A percentile compares a stretch with the other conserved stretches of the same genome.
phyloP scores from a whole-genome alignment of 768 basidiomycete genomes.

The Rhizopogon vulgaris region DNA sequence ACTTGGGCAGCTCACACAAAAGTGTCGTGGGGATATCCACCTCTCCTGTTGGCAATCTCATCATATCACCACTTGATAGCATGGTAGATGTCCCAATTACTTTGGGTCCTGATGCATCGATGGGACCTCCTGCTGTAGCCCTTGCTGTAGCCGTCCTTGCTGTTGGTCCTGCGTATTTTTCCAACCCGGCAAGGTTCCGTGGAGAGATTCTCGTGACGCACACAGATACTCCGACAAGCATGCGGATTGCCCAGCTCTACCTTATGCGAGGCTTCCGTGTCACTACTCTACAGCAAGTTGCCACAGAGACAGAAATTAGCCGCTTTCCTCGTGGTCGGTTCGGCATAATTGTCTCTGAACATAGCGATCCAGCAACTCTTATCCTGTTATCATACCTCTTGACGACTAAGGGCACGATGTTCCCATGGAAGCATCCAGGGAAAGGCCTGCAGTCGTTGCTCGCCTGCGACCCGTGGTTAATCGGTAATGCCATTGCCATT shows the following conservation, averaged over 20 bases:
- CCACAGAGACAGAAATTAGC: not conserved
- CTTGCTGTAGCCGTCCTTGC: not conserved
- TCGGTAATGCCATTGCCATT: not conserved
- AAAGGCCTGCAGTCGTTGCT: not conserved
- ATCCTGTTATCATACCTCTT: not conserved
- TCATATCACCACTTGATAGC: not conserved
- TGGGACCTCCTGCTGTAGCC: not conserved
- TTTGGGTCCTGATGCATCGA: not conserved
- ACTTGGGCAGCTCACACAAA: not conserved
- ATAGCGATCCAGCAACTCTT: not conserved
- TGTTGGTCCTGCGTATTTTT: not conserved
- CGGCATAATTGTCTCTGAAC: not conserved
- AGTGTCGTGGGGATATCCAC: not conserved
- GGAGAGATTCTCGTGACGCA: not conserved
- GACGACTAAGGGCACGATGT: not conserved
- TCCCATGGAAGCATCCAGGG: not conserved
- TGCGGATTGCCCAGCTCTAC: not conserved
- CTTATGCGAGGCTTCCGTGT: not conserved
- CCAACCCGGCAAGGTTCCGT: not conserved
- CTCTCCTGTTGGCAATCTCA: not conserved
- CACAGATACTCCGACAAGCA: not conserved
- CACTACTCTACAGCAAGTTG: not conserved
- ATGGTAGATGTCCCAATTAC: not conserved
- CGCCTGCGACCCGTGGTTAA: not conserved
- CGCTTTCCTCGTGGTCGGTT: not conserved